phyloP scores from a whole-genome alignment of 441 rosid genomes.

The Bruguiera hainesii region DNA sequence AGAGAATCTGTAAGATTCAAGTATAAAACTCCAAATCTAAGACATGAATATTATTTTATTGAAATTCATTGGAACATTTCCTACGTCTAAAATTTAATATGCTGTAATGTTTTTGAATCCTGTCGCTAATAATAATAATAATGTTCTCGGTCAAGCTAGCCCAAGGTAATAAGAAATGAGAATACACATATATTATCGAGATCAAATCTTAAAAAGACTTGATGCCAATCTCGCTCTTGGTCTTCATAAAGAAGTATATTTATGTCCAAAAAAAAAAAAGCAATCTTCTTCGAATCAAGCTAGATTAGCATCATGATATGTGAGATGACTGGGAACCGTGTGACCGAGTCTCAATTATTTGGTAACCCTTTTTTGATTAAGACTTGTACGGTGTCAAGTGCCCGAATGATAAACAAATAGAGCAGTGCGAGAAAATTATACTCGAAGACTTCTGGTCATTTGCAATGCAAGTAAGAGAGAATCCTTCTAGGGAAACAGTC shows the following conservation, averaged over 20 bases:
- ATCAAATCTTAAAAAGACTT: constrained; percentile 19
- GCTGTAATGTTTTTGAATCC: not conserved
- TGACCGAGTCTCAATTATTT: constrained; percentile 35
- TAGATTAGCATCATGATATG: constrained; percentile 4
- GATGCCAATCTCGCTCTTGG: constrained; percentile 35
- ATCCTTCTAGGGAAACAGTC: constrained; percentile 29
- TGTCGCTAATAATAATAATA: not conserved
- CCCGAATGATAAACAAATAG: constrained; percentile 10
- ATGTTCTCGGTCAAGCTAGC: constrained; percentile 21
- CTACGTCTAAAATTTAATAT: not conserved
- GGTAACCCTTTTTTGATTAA: constrained; percentile 21
- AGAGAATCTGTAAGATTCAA: constrained; percentile 15
- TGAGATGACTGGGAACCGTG: constrained; percentile 26
- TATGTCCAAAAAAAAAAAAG: not conserved
- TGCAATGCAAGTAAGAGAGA: constrained; percentile 13
- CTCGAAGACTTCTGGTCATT: constrained; percentile 3
- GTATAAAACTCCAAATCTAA: constrained; percentile 22
- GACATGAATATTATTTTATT: constrained; percentile 7
- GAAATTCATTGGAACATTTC: not conserved
- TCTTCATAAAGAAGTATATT: constrained; percentile 19
- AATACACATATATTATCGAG: constrained; percentile 13
- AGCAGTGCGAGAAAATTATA: constrained; percentile 6
- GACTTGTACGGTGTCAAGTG: constrained; percentile 14
- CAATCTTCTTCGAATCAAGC: not conserved
- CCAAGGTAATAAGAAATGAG: constrained; percentile 2